Percentiles rank a stretch among this genome's conserved stretches.
Conservation (phyloP, 495 filamentous ascomycete genomes). For the Penicillium flavigenum region DNA sequence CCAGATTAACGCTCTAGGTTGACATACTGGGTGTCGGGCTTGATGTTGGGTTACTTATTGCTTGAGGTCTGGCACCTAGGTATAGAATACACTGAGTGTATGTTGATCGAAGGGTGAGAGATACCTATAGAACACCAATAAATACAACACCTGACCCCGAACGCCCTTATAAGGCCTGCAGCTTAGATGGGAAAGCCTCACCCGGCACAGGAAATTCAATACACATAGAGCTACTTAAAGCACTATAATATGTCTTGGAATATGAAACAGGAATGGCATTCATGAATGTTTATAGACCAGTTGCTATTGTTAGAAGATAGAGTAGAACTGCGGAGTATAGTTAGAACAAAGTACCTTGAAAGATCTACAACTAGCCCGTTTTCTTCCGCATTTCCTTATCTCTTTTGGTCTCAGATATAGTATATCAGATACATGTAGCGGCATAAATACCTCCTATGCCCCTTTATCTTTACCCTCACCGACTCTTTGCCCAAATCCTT, state of each 20-base stretch:
- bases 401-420: not conserved
- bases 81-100: not conserved
- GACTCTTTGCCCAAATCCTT: conserved; percentile 8
- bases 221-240: no score
- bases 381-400: not conserved
- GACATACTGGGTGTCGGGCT: no score
- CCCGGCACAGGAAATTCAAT: not conserved
- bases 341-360: not conserved
- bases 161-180: not conserved
- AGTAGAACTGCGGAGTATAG: no score
- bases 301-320: not conserved
- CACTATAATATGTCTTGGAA: no score
- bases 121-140: not conserved
- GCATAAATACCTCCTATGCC: not conserved
- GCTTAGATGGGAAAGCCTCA: not conserved
- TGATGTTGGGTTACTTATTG: not conserved
- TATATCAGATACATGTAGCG: not conserved
- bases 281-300: not conserved
- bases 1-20: conserved; percentile 34
- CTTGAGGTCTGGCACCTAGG: not conserved
- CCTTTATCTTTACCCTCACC: conserved; percentile 11
- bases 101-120: not conserved
- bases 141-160: not conserved
- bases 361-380: not conserved
- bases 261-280: not conserved